phyloP scores from a whole-genome alignment of 164 flowering plant genomes.

The Tetrastigma voinierianum region DNA sequence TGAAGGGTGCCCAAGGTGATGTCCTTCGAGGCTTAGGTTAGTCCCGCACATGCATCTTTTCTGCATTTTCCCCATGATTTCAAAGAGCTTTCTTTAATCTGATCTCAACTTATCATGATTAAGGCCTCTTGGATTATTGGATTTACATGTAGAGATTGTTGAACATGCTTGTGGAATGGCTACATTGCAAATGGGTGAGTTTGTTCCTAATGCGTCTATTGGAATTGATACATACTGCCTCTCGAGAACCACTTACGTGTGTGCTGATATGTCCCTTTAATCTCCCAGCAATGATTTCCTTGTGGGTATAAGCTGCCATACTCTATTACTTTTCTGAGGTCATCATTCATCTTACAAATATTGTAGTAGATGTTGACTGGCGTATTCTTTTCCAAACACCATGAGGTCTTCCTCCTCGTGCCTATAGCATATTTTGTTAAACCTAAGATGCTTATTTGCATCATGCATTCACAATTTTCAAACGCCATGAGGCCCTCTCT shows the following conservation, averaged over 20 bases:
- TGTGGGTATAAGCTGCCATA: slow-evolving; percentile 65
- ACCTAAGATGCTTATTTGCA: not conserved
- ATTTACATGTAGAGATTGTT: slow-evolving; percentile 66
- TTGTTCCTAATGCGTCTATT: slow-evolving; percentile 62
- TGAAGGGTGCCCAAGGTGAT: slow-evolving; percentile 81
- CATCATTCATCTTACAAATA: not conserved
- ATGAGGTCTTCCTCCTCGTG: not conserved
- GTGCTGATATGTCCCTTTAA: slow-evolving; percentile 94
- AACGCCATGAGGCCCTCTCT: not conserved
- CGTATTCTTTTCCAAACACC: not conserved
- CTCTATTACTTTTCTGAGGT: not conserved
- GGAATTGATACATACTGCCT: slow-evolving; percentile 84
- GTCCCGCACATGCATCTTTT: slow-evolving; percentile 8
- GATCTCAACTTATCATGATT: not conserved
- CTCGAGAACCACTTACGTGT: slow-evolving; percentile 87
- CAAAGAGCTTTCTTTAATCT: not conserved
- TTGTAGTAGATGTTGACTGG: not conserved
- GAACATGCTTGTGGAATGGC: slow-evolving; percentile 95
- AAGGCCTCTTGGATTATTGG: slow-evolving; percentile 2
- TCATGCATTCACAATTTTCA: not conserved
- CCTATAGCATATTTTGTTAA: not conserved
- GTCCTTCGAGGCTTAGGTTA: slow-evolving; percentile 83
- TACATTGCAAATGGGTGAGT: slow-evolving; percentile 85
- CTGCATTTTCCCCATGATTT: not conserved
- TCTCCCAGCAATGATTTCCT: slow-evolving; percentile 85